A percentile compares a stretch with the other conserved stretches of the same genome.
These are phyloP conservation scores for Camellia granthamiana DNA, from an alignment of 148 eudicot species.

Conservation along the genomic window DNA sequence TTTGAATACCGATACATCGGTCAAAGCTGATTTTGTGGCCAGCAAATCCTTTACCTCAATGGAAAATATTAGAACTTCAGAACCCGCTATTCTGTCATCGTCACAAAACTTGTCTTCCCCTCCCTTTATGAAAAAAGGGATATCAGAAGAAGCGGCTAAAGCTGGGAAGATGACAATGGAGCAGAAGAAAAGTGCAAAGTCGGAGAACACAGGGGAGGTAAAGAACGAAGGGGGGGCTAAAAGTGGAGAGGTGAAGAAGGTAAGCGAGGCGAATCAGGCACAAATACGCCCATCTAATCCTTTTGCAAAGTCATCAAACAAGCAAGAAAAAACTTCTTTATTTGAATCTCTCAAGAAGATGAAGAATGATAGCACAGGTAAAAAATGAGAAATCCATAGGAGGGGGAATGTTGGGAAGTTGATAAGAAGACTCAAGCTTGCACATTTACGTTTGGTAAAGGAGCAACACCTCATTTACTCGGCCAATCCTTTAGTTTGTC, in stretches of 20 bases:
- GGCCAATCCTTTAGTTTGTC: no score
- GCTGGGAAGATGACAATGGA: conserved; percentile 30
- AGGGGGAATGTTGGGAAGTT: no score
- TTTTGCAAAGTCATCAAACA: conserved; percentile 71
- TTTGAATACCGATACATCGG: conserved; percentile 19
- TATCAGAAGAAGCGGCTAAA: conserved; percentile 34
- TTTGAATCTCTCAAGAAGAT: conserved; percentile 78
- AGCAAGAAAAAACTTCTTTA: conserved; percentile 55
- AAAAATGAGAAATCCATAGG: conserved; percentile 11
- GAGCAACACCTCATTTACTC: no score
- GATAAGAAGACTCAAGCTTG: no score
- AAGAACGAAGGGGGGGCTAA: conserved; percentile 26
- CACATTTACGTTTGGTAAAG: no score
- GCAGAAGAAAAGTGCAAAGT: conserved; percentile 19
- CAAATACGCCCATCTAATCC: conserved; percentile 58
- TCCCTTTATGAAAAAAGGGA: conserved; percentile 43
- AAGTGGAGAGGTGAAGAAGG: conserved; percentile 26
- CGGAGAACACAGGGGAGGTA: conserved; percentile 22
- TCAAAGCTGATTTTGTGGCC: conserved; percentile 23
- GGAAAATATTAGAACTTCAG: conserved; percentile 40
- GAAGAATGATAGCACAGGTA: conserved; percentile 39
- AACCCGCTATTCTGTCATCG: conserved; percentile 37
- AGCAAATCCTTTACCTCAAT: conserved; percentile 32
- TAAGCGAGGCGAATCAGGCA: conserved; percentile 30
- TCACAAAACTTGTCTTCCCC: conserved; percentile 41